These are phyloP conservation scores for Exophiala lecanii-corni DNA, from an alignment of 2,329 filamentous ascomycete genomes.

Conservation along the genomic window DNA sequence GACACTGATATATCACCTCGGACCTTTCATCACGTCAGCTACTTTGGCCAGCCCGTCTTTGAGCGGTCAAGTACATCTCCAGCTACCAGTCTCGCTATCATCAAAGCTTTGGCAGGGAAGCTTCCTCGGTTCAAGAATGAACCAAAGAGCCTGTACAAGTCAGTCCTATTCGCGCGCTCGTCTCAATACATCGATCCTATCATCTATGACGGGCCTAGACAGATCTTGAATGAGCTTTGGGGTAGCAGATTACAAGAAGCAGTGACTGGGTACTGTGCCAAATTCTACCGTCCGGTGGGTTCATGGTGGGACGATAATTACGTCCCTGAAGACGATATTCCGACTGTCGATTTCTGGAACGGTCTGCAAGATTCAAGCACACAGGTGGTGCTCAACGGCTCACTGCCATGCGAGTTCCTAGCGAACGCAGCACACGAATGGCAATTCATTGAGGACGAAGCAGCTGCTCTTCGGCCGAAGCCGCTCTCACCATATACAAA, in stretches of 20 bases:
- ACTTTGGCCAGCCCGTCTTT: background rate
- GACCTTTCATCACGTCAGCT: background rate
- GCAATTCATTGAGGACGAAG: background rate
- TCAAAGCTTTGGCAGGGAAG: background rate
- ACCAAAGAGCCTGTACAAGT: background rate
- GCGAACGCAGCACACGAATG: background rate
- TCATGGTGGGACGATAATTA: background rate
- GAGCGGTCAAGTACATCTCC: background rate
- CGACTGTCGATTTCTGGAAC: background rate
- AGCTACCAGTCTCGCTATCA: background rate
- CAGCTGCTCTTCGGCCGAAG: background rate
- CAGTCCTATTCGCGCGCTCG: background rate
- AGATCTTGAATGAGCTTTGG: background rate
- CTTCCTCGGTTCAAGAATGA: background rate
- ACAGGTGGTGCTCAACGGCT: background rate
- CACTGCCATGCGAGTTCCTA: background rate
- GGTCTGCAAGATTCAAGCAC: background rate
- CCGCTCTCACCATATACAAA: background rate
- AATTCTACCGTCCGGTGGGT: background rate
- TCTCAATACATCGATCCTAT: background rate
- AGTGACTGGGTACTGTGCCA: background rate
- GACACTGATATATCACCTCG: too few relatives aligned
- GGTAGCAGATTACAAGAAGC: background rate
- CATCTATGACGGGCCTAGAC: background rate
- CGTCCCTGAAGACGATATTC: background rate